phyloP scores from a whole-genome alignment of 495 filamentous ascomycete species.

The Penicillium salamii region DNA sequence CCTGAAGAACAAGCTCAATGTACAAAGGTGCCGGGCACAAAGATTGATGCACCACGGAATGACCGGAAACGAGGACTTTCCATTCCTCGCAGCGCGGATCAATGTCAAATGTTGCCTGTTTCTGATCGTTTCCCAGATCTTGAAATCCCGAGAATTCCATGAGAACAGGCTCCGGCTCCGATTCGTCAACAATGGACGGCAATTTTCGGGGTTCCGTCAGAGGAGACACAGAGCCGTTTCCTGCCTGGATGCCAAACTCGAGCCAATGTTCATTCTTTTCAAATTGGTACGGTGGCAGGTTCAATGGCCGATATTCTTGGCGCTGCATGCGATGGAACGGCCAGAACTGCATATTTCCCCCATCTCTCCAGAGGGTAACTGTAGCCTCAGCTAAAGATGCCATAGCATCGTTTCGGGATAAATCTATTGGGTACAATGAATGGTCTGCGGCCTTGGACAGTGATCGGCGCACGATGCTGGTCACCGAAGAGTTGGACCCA shows the following conservation, averaged over 20 bases:
- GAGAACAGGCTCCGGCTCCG: not conserved
- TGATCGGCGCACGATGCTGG: slow-evolving; percentile 26
- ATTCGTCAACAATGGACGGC: not conserved
- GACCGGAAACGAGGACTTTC: slow-evolving; percentile 19
- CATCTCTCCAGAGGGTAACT: slow-evolving; percentile 22
- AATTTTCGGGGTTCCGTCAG: not conserved
- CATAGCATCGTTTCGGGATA: not conserved
- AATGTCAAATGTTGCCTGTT: not conserved
- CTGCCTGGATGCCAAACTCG: slow-evolving; percentile 3
- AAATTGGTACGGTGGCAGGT: slow-evolving; percentile 37
- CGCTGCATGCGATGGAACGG: slow-evolving; percentile 22
- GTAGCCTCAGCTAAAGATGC: slow-evolving; percentile 14
- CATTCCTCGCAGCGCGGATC: not conserved
- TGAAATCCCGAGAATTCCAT: not conserved
- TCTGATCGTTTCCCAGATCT: not conserved
- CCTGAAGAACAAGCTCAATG: slow-evolving; percentile 28
- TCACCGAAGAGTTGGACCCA: slow-evolving; percentile 32
- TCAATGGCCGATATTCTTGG: not conserved
- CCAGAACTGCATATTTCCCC: slow-evolving; percentile 30
- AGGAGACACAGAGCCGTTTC: not conserved
- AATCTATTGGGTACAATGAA: not conserved
- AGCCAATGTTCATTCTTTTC: slow-evolving; percentile 35
- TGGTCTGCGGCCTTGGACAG: slow-evolving; percentile 4
- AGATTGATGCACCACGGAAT: slow-evolving; percentile 30
- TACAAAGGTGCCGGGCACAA: slow-evolving; percentile 45